Evolutionary conservation across 352 stramenopile species (phyloP).

Genomic region (Phytopythium sindhum): DNA sequence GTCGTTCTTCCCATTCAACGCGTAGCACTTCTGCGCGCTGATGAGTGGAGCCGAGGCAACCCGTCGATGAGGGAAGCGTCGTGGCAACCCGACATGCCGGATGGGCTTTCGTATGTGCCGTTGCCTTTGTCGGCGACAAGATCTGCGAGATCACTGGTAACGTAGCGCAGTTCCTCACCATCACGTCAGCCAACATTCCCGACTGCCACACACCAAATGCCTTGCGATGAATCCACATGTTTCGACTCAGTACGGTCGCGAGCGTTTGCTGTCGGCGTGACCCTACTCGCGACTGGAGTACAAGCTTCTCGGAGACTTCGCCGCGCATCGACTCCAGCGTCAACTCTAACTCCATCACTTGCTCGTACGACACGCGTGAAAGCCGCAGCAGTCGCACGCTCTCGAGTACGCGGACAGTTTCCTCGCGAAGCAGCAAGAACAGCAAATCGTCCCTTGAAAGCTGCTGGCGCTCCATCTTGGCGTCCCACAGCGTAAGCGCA

Average conservation of each 20-base stretch:
- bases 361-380: slow-evolving; percentile 28
- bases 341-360: slow-evolving; percentile 61
- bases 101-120: neutral
- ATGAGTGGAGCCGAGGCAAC: too few species aligned
- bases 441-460: slow-evolving; percentile 40
- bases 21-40: neutral
- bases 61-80: neutral
- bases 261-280: neutral
- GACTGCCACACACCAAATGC: slow-evolving; percentile 9
- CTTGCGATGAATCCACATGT: slow-evolving; percentile 15
- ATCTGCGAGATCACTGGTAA: neutral
- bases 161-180: neutral
- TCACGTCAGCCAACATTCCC: neutral
- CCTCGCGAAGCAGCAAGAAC: slow-evolving; percentile 38
- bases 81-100: neutral
- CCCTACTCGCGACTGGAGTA: neutral
- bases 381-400: slow-evolving; percentile 34
- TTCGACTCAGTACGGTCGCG: slow-evolving; percentile 13
- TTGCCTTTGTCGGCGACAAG: neutral
- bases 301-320: neutral
- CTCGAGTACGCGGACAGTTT: slow-evolving; percentile 39
- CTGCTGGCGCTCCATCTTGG: slow-evolving; percentile 39
- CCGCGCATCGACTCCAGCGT: slow-evolving; percentile 25
- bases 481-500: slow-evolving; percentile 44
- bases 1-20: neutral